phyloP scores from a whole-genome alignment of 495 filamentous ascomycete genomes.

The Amphirosellinia nigrospora region DNA sequence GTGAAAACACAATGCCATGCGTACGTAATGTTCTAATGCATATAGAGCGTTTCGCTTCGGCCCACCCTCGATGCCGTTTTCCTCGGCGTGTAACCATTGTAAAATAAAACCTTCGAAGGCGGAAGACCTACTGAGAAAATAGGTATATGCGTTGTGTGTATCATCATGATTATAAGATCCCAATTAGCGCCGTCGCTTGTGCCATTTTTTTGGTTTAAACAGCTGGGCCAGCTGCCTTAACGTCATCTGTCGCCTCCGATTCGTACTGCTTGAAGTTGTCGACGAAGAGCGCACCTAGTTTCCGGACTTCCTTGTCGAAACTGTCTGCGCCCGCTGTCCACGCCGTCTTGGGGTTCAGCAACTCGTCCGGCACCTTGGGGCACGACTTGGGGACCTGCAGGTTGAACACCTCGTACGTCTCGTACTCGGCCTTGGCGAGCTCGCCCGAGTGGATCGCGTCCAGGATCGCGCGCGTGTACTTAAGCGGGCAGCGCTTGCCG shows the following conservation, averaged over 20 bases:
- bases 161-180: constrained; percentile 30
- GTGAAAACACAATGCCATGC: constrained; percentile 12
- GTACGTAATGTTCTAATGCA: constrained; percentile 19
- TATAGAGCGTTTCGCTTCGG: constrained; percentile 31
- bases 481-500: constrained; percentile 97
- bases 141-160: constrained; percentile 24
- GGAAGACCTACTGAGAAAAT: constrained; percentile 31
- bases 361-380: constrained; percentile 82
- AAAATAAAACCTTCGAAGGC: constrained; percentile 14
- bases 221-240: constrained; percentile 70
- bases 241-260: constrained; percentile 83
- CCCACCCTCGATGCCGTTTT: constrained; percentile 15
- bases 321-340: constrained; percentile 80
- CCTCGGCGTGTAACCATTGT: background rate
- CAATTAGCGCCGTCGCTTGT: constrained; percentile 31
- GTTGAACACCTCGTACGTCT: constrained; percentile 96
- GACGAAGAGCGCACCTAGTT: constrained; percentile 84
- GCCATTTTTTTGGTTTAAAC: constrained; percentile 40
- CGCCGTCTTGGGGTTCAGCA: constrained; percentile 91
- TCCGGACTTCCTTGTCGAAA: constrained; percentile 86
- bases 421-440: constrained; percentile 88
- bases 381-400: constrained; percentile 88
- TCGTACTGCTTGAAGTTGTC: constrained; percentile 98
- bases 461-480: constrained; percentile 98
- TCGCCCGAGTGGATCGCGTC: constrained; percentile 97